Evolutionary conservation across 2,329 filamentous ascomycete genomes (phyloP).

Genomic region (Pochonia chlamydosporia): DNA sequence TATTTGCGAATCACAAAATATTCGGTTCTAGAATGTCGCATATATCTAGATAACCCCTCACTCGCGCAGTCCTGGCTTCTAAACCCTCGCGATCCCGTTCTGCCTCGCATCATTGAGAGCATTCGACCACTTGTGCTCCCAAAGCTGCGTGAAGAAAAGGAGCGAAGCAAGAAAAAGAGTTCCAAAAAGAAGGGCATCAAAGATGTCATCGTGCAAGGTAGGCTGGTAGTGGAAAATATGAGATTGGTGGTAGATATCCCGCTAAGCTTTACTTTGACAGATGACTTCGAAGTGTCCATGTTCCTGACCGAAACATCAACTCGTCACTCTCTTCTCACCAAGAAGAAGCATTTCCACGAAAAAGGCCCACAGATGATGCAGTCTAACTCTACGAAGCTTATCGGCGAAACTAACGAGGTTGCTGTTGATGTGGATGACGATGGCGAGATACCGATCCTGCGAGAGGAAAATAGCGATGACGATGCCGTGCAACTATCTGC

Average conservation of each 20-base stretch:
- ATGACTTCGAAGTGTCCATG: constrained; percentile 93
- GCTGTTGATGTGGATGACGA: constrained; percentile 39
- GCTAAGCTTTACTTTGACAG: constrained; percentile 44
- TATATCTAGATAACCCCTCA: constrained; percentile 88
- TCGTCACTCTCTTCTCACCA: constrained; percentile 79
- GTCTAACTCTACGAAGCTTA: constrained; percentile 59
- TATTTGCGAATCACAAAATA: constrained; percentile 90
- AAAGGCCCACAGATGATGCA: constrained; percentile 45
- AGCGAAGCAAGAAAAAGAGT: constrained; percentile 49
- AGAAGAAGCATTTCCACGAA: constrained; percentile 71
- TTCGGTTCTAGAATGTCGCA: constrained; percentile 92
- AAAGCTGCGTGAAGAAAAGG: constrained; percentile 83
- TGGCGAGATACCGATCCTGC: constrained; percentile 18
- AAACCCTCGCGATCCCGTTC: constrained; percentile 65
- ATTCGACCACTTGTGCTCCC: constrained; percentile 83
- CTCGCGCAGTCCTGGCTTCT: constrained; percentile 81
- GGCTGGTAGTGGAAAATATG: neutral
- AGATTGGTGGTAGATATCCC: neutral
- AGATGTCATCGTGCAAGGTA: constrained; percentile 79
- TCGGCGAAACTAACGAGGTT: constrained; percentile 47
- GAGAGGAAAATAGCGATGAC: constrained; percentile 46
- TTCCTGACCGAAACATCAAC: constrained; percentile 84
- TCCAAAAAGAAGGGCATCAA: constrained; percentile 79
- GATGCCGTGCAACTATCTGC: constrained; percentile 25
- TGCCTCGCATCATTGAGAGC: constrained; percentile 77